phyloP scores from a whole-genome alignment of 2,329 filamentous ascomycete species.

The Aspergillus fructus region DNA sequence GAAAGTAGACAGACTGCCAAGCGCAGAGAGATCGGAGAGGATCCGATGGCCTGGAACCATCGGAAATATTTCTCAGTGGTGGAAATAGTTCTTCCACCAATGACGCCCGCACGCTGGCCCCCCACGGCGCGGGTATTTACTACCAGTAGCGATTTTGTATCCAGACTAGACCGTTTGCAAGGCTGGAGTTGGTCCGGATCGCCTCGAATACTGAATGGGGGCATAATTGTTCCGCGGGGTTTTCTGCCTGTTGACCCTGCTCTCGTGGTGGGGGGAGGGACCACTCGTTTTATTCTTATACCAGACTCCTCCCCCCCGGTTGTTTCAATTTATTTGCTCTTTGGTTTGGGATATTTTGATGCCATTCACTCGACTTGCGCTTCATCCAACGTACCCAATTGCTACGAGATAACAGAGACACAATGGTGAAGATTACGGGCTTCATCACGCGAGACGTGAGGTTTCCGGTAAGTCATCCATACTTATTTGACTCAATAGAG shows the following conservation, averaged over 20 bases:
- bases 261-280: background rate
- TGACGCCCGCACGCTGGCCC: conserved; percentile 1
- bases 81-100: conserved; percentile 31
- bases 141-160: conserved; percentile 6
- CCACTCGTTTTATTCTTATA: conserved; percentile 1
- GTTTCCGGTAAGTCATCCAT: conserved; percentile 56
- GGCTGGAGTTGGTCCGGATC: conserved; percentile 1
- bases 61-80: conserved; percentile 19
- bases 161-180: background rate
- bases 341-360: background rate
- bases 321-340: background rate
- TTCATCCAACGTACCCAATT: background rate
- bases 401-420: conserved; percentile 8
- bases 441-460: conserved; percentile 72
- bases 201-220: conserved; percentile 5
- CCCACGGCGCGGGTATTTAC: conserved; percentile 1
- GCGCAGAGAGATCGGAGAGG: conserved; percentile 2
- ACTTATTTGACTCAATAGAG: background rate
- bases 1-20: background rate
- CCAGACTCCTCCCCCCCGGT: background rate
- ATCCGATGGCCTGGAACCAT: conserved; percentile 5
- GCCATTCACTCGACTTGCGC: background rate
- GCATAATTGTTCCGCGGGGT: conserved; percentile 14
- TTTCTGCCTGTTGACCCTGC: conserved; percentile 5
- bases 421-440: conserved; percentile 66